A percentile compares a stretch with the other conserved stretches of the same genome.
These are phyloP conservation scores for Camelina neglecta DNA, from an alignment of 345 rosid genomes.

Conservation along the genomic window DNA sequence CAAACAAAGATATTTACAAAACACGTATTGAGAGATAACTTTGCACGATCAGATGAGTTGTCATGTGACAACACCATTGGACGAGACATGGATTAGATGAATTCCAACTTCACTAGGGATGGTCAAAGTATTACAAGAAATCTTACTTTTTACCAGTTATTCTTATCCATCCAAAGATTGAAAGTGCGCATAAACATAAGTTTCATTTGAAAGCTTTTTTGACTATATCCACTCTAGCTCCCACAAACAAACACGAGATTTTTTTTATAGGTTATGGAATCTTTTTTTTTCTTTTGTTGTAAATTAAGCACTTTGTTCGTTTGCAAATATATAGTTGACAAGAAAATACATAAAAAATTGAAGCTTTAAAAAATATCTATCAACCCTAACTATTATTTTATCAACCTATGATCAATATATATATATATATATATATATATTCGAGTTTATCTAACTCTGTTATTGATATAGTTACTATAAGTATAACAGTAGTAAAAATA, in stretches of 20 bases:
- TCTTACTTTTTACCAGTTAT: constrained; percentile 40
- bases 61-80: constrained; percentile 26
- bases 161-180: constrained; percentile 41
- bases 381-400: background rate
- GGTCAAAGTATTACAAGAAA: constrained; percentile 43
- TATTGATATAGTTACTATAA: background rate
- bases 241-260: constrained; percentile 24
- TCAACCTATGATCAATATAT: background rate
- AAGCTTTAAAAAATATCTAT: background rate
- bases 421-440: background rate
- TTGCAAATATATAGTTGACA: background rate
- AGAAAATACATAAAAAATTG: background rate
- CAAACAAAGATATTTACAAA: constrained; percentile 6
- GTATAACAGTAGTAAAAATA: background rate
- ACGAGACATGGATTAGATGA: constrained; percentile 41
- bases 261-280: constrained; percentile 25
- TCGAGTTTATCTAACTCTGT: background rate
- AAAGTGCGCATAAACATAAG: constrained; percentile 43
- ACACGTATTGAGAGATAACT: constrained; percentile 24
- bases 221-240: constrained; percentile 46
- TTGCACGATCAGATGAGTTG: constrained; percentile 34
- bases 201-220: constrained; percentile 38
- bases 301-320: background rate
- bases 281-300: background rate
- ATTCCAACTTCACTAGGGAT: constrained; percentile 29